phyloP scores from a whole-genome alignment of 1,139 yeast genomes.

The Trichomonascaceae sp. region DNA sequence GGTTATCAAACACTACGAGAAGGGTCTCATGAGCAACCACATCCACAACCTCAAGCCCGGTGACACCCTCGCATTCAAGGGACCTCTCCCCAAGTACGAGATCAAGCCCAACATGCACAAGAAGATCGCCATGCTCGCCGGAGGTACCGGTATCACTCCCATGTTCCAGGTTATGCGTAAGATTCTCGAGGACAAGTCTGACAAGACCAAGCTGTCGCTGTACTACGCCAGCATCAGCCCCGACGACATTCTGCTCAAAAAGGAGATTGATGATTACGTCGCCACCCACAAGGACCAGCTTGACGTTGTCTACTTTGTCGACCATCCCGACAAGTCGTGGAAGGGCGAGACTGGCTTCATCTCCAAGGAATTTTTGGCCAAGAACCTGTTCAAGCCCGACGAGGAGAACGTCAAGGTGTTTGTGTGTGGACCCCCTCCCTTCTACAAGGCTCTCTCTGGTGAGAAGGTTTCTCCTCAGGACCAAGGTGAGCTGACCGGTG shows the following conservation, averaged over 20 bases:
- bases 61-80: conserved; percentile 84
- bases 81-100: conserved; percentile 87
- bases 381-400: conserved; percentile 42
- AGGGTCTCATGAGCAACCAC: conserved; percentile 76
- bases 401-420: conserved; percentile 55
- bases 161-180: conserved; percentile 60
- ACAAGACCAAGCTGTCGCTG: conserved; percentile 72
- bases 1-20: conserved; percentile 70
- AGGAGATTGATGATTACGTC: conserved; percentile 58
- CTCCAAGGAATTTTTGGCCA: conserved; percentile 49
- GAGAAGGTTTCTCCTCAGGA: conserved; percentile 72
- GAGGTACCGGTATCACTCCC: conserved; percentile 96
- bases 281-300: conserved; percentile 62
- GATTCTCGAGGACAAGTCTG: conserved; percentile 48
- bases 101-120: conserved; percentile 81
- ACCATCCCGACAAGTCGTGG: conserved; percentile 44
- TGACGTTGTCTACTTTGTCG: conserved; percentile 67
- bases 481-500: conserved; percentile 90
- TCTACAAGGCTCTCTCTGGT: conserved; percentile 80
- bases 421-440: conserved; percentile 85
- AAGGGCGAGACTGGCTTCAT: conserved; percentile 52
- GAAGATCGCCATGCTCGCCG: conserved; percentile 76
- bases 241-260: conserved; percentile 63
- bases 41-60: conserved; percentile 56
- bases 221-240: conserved; percentile 70